Evolutionary conservation across 2,329 filamentous ascomycete species (phyloP).

Genomic region (Penicillium sp.): DNA sequence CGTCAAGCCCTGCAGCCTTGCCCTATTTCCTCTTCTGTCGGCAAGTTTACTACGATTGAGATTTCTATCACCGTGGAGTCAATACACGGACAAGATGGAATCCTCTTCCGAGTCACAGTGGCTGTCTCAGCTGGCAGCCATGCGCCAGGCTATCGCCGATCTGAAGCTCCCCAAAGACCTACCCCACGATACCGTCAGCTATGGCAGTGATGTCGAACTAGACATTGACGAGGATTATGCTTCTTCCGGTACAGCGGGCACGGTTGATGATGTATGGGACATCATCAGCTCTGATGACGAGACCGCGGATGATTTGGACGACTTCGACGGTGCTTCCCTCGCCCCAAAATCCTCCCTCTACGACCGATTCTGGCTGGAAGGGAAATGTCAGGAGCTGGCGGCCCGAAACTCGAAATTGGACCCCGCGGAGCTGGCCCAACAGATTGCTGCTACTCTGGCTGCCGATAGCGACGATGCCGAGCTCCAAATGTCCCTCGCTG

Average conservation of each 20-base stretch:
- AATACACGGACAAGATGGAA: conserved; percentile 8
- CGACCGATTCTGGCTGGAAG: conserved; percentile 64
- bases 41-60: background rate
- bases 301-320: conserved; percentile 61
- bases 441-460: conserved; percentile 68
- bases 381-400: conserved; percentile 64
- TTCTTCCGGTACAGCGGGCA: conserved; percentile 49
- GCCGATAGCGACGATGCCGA: conserved; percentile 72
- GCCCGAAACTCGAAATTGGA: conserved; percentile 61
- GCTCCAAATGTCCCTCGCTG: conserved; percentile 82
- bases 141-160: conserved; percentile 77
- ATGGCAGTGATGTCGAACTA: conserved; percentile 52
- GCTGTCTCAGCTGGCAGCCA: conserved; percentile 76
- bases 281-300: conserved; percentile 70
- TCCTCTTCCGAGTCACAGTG: conserved; percentile 59
- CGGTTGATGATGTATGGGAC: conserved; percentile 81
- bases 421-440: conserved; percentile 65
- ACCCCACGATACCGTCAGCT: conserved; percentile 38
- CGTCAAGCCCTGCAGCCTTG: conserved; percentile 9
- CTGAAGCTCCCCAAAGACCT: conserved; percentile 55
- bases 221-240: conserved; percentile 60
- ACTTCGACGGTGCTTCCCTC: conserved; percentile 42
- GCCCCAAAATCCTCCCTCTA: conserved; percentile 38
- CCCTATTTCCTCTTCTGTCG: conserved; percentile 11
- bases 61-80: background rate